phyloP scores from a whole-genome alignment of 2,329 filamentous ascomycete genomes.

The Trichoderma sp. region DNA sequence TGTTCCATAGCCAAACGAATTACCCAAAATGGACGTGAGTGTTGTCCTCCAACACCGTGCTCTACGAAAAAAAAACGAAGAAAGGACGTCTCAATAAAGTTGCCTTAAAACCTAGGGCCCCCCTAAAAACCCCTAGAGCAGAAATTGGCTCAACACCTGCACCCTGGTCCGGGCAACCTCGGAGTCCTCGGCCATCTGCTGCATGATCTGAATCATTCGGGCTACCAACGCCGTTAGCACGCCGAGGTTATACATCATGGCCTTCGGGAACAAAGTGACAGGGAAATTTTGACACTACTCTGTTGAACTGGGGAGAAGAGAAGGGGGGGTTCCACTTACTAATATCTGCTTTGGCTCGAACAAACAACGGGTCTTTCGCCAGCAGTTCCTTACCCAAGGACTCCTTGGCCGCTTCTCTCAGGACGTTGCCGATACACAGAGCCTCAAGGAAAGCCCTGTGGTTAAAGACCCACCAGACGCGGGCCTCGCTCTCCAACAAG shows the following conservation, averaged over 20 bases:
- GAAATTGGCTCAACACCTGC: constrained; percentile 54
- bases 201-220: constrained; percentile 63
- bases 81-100: neutral
- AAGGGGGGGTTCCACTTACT: constrained; percentile 44
- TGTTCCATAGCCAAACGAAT: neutral
- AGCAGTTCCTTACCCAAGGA: constrained; percentile 45
- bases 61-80: neutral
- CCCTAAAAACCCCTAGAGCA: constrained; percentile 26
- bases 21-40: neutral
- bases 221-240: constrained; percentile 34
- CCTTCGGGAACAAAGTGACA: constrained; percentile 16
- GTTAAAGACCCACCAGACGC: constrained; percentile 83
- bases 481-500: constrained; percentile 66
- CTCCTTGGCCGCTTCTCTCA: constrained; percentile 50
- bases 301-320: neutral
- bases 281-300: constrained; percentile 3
- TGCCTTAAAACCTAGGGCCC: neutral
- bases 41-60: constrained; percentile 2
- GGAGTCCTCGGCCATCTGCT: constrained; percentile 55
- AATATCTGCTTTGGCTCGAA: constrained; percentile 59
- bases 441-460: constrained; percentile 77
- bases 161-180: constrained; percentile 59
- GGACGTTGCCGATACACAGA: constrained; percentile 61
- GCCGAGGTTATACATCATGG: neutral
- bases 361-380: constrained; percentile 54